Evolutionary conservation across 495 filamentous ascomycete genomes (phyloP), one percentile per base, ranked within the genome.

Genomic region (Xylaria longipes): DNA sequence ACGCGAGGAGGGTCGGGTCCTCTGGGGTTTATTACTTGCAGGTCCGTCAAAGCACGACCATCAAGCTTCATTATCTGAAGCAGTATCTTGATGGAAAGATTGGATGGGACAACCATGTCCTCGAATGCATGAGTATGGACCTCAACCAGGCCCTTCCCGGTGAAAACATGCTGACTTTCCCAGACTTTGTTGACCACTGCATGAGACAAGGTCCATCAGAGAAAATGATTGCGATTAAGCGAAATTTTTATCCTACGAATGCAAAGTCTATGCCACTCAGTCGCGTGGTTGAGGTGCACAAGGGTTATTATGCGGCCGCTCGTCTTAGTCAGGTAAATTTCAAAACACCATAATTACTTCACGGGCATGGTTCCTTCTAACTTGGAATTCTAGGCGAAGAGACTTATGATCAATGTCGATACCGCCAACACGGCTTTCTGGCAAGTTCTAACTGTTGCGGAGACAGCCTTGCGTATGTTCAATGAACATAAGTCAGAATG

Each of bases 121-220:
- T 97, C 20, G 92, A 97, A 76, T 90, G 92, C 54, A 88, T 98
- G 72, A 97, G 88, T 91, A 83, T 81, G 84, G 7, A 7, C 29
- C 25, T 11, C 37, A 17, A 29, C 29, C 15, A 17, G 60, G 2
- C 7, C 20, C 25, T 52, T 31, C 1, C 2, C n/a, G 11, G 3
- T 63, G 45, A 29, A 31, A 37, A 7, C 56, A 58, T 27, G 67
- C 74, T 83, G 68, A 83, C 61, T 61, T 63, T 43, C 20, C 3
- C 85, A 79, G 87, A 92, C 78, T 97, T 97, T 80, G 83, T 98
- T 3, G 95, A 99, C 72, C 96, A 99, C 77, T 82, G 93, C 25
- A 80, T 99, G 46, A 93, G 95, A 15, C 90, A 97, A 80, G 81
- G 77, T 2, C 94, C 96, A 0, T 89, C 89, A 0, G 82, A 87